Conservation (phyloP, 345 rosid genomes). For the Eucalyptus curtisii region DNA sequence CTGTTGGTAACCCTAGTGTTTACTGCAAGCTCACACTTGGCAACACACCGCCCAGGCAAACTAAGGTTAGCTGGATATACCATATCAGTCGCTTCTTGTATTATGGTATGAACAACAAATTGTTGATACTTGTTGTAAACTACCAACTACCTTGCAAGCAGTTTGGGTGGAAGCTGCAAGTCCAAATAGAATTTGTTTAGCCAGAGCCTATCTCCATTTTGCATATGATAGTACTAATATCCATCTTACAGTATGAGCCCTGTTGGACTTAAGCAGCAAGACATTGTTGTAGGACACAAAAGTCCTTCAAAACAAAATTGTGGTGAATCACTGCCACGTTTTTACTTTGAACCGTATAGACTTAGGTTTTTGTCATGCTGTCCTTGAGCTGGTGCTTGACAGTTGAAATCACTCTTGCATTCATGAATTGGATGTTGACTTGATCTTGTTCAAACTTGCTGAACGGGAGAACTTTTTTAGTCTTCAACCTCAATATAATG, state of each 20-base stretch:
- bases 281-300: neutral
- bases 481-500: neutral
- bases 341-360: neutral
- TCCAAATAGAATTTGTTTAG: neutral
- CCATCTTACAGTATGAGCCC: neutral
- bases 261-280: neutral
- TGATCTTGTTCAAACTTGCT: neutral
- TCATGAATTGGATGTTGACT: neutral
- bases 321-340: neutral
- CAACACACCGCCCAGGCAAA: slow-evolving; percentile 76
- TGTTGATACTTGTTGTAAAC: neutral
- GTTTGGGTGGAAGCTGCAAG: neutral
- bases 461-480: neutral
- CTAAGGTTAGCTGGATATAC: slow-evolving; percentile 33
- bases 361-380: neutral
- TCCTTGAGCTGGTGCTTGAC: neutral
- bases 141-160: neutral
- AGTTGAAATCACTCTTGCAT: neutral
- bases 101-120: neutral
- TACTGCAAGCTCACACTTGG: slow-evolving; percentile 91
- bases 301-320: neutral
- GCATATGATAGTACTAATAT: neutral
- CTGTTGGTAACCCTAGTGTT: slow-evolving; percentile 97
- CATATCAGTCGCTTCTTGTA: neutral
- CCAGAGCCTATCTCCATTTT: neutral